A percentile compares a stretch with the other conserved stretches of the same genome.
Conservation (phyloP, 495 filamentous ascomycete genomes). For the Talaromyces nanjingensis region DNA sequence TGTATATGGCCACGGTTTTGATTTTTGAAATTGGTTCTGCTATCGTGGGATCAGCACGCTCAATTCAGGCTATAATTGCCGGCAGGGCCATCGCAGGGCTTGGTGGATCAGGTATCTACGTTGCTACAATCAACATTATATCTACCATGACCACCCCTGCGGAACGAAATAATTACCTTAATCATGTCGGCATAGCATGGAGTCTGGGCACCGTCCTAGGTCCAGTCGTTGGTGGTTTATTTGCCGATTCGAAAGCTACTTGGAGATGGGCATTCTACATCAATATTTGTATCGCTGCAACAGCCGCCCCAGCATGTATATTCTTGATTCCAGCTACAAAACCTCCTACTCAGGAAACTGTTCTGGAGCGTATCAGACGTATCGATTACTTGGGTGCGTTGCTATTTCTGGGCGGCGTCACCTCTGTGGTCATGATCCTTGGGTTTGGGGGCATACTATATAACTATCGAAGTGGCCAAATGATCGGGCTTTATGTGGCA, state of each 20-base stretch:
- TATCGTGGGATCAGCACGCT: slow-evolving; percentile 39
- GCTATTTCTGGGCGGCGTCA: no score
- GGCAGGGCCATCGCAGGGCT: slow-evolving; percentile 22
- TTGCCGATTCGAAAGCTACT: slow-evolving; percentile 20
- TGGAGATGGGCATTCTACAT: slow-evolving; percentile 44
- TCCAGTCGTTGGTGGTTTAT: slow-evolving; percentile 33
- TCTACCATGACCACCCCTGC: slow-evolving; percentile 10
- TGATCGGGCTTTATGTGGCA: no score
- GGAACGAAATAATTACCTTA: slow-evolving; percentile 8
- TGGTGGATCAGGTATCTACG: no score
- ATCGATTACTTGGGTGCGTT: no score
- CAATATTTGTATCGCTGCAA: slow-evolving; percentile 47
- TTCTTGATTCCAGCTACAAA: no score
- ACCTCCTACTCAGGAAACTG: no score
- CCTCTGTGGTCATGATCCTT: no score
- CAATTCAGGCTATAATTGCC: slow-evolving; percentile 35
- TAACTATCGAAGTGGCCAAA: no score
- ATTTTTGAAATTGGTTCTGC: slow-evolving; percentile 40
- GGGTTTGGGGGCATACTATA: no score
- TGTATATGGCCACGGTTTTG: slow-evolving; percentile 12
- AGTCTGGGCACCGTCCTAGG: slow-evolving; percentile 39
- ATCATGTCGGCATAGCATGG: slow-evolving; percentile 24
- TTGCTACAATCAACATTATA: no score
- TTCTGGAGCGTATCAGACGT: no score
- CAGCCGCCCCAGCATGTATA: slow-evolving; percentile 37